Base-by-base conservation (phyloP, 73 alveolate species). In the Tetrahymena thermophila region DNA sequence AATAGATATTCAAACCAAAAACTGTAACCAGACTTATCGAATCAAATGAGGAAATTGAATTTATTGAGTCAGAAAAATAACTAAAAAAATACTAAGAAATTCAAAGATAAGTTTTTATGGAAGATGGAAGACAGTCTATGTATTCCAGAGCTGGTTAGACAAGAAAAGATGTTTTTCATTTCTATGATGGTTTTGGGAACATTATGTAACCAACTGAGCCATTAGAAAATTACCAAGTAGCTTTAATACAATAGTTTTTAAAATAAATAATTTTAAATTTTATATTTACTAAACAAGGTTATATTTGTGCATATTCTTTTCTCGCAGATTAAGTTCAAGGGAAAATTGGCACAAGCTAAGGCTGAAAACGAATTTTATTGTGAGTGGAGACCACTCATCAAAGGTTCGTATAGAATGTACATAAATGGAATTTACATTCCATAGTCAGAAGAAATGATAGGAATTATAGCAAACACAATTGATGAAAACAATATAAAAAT, bases 351-450 rank as follows among this genome's bases (percentile, higher is more conserved):
- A 35, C 15, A 89, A 14, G 7, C 83, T 25, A 9, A 31, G 14
- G 40, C 0, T 16, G 31, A 35, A 9, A 31, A 16, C 10, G 85
- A 57, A 85, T 35, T 89, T 35, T 23, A 35, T 40, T 93, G 93
- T 56, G 83, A 38, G 35, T 95, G 97, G 97, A 50, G 44, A 31
- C 97, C 97, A 89, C 23, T 55, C 23, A 43, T 95, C 17, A 95
- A 95, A 50, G 97, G 97, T 19, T 71, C 94, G 14, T 95, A 95
- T 95, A 50, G 84, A 85, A 28, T 95, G 50, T 95, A 89, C 19
- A 44, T 95, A 0, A 94, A 95, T 93, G 94, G 94, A 21, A 83
- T 89, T n/a, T 34, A 57, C 23, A 34, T 95, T 35, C 89, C 89
- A 1, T 71, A 28, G 35, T 85, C 94, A 31, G 94, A 93, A 35